Evolutionary conservation across 805 yeast species (phyloP), one percentile per base, ranked within the genome.

Genomic region (Candida oleophila): DNA sequence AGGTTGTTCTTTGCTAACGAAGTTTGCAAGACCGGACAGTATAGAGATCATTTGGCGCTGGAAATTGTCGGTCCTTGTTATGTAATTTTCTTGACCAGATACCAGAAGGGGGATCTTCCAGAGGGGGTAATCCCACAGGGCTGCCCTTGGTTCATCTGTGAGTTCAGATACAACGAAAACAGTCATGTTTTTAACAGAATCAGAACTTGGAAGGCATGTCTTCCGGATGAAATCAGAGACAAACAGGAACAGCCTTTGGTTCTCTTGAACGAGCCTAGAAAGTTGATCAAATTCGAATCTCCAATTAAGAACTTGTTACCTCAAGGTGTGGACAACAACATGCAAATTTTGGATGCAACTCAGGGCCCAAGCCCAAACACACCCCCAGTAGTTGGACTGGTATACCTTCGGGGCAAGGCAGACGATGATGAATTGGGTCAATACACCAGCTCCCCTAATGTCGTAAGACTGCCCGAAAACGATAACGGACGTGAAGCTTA

Each of bases 181-280:
- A 96, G 89, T 57, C 88, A 89, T 64, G 84, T 84, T 22, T 94
- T 94, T 75, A 94, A 92, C 68, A 87, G 92, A 62, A 94, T 94
- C 58, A 80, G 98, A 61, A 92, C 99, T 2, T 94, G 99, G 99
- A 92, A 89, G 66, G 97, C 97, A 4, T 94, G 98, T 73, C 76
- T 94, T 54, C 99, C 99, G 0, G 98, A 94, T 66, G 98, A 92
- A 65, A 87, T 92, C 41, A 82, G 98, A 57, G 90, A 87, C 53
- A 73, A 75, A 46, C 92, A 88, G 57, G 97, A 91, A 59, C 74
- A 70, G 47, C 86, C 87, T 30, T 82, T 87, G 19, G 80, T 81
- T 34, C 90, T 92, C 5, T 76, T 92, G 43, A 66, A 60, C 45
- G 82, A 81, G 48, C 80, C 87, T 44, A 77, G 91, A 58, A 78